These are phyloP conservation scores for Aphanomyces astaci DNA, from an alignment of 352 stramenopile species.

Conservation along the genomic window DNA sequence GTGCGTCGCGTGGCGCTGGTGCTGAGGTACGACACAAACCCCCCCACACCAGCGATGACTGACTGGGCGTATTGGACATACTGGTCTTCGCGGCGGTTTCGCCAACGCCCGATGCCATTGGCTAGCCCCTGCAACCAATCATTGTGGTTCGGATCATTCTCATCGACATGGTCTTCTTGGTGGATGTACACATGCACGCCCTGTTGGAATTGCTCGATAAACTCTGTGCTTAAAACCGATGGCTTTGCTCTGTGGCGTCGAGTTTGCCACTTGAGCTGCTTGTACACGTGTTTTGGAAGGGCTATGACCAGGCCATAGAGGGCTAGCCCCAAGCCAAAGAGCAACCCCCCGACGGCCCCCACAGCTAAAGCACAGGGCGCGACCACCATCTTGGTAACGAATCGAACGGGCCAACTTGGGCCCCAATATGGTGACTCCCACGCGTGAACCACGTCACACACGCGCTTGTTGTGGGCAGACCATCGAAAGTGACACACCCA, in stretches of 20 bases:
- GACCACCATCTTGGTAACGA: background rate
- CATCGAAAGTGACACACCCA: background rate
- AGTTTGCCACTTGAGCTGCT: background rate
- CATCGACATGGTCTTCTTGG: background rate
- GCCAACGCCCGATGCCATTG: background rate
- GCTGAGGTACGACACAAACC: constrained; percentile 17
- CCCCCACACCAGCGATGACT: background rate
- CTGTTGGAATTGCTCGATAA: constrained; percentile 3
- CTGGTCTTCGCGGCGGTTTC: background rate
- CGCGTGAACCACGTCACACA: background rate
- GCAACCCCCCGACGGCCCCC: background rate
- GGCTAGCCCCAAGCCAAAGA: no score
- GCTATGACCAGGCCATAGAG: no score
- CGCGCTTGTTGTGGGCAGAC: background rate
- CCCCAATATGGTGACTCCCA: background rate
- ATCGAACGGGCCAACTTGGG: background rate
- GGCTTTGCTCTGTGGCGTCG: background rate
- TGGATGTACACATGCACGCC: constrained; percentile 15
- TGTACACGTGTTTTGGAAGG: background rate
- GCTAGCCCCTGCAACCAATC: background rate
- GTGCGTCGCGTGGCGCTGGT: background rate
- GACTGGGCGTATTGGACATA: constrained; percentile 2
- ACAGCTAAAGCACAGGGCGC: background rate
- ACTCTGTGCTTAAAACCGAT: background rate
- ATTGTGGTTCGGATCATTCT: background rate